Evolutionary conservation across 345 rosid species (phyloP), one percentile per base, ranked within the genome.

Genomic region (Camelina laxa): DNA sequence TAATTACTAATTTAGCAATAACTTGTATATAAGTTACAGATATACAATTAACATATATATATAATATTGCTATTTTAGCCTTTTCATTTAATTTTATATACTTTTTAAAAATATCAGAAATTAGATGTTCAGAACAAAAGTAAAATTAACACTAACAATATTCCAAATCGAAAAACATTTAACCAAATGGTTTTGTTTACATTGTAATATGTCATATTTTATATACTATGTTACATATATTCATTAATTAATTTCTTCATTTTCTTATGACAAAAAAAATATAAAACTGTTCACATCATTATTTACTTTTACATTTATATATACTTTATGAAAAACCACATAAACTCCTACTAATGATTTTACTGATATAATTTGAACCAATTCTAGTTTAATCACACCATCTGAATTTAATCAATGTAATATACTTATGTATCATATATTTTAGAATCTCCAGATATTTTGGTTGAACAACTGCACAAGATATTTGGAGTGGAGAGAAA

Each of bases 401-500:
- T 15, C 10, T n/a, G 5, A 47, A 17, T 5, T 20, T 7, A 27
- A 38, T 20, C 49, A 5, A 24, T 63, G 14, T 9, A n/a, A 15
- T 36, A 15, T 21, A 21, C 21, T 22, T 17, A 4, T 4, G 42
- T 42, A 69, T 6, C 58, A 33, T 45, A 47, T 58, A 3, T 45
- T 38, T 38, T 16, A 44, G 1, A 39, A 38, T 68, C 17, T 54
- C 19, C 15, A 55, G 63, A 55, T 55, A 68, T 38, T 41, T 41
- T 16, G 27, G 73, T 39, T 50, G 15, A 67, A 47, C 54, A 39
- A 24, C 36, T 50, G 12, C 38, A 3, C 1, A 47, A 66, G 49
- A 45, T 69, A 75, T 62, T 75, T 54, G 62, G 49, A 60, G 60
- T 36, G 20, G 14, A 24, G 41, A 54, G 16, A 31, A 9, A 22